phyloP scores from a whole-genome alignment of 208 protist genomes.

The Wallacemonas sp. region DNA sequence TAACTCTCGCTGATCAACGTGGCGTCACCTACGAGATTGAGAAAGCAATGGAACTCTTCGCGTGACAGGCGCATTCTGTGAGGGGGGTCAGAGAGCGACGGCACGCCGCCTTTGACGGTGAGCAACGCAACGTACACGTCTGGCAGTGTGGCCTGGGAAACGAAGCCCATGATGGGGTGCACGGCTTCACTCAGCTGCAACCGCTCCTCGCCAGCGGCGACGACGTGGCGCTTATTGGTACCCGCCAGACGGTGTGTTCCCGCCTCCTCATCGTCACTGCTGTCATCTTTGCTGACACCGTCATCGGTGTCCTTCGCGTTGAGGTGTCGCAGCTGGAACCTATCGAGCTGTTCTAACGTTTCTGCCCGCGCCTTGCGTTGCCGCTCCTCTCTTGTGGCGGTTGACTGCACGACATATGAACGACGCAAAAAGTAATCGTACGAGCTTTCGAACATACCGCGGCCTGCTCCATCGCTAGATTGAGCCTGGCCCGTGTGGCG shows the following conservation, averaged over 20 bases:
- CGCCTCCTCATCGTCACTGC: slow-evolving; percentile 15
- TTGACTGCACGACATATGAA: slow-evolving; percentile 24
- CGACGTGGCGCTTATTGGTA: not conserved
- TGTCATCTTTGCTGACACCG: slow-evolving; percentile 5
- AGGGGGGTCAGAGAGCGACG: slow-evolving; percentile 2
- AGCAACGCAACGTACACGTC: slow-evolving; percentile 46
- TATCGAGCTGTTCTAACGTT: slow-evolving; percentile 25
- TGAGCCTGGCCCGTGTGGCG: not conserved
- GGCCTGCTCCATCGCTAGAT: not conserved
- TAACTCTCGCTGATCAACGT: slow-evolving; percentile 51
- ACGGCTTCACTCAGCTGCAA: slow-evolving; percentile 15
- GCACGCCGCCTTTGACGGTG: slow-evolving; percentile 19
- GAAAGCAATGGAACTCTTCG: slow-evolving; percentile 32
- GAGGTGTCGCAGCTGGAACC: slow-evolving; percentile 40
- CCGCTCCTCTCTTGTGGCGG: slow-evolving; percentile 12
- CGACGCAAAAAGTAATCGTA: slow-evolving; percentile 64
- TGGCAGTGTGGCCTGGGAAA: slow-evolving; percentile 43
- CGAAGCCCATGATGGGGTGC: slow-evolving; percentile 66
- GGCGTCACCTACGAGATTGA: slow-evolving; percentile 23
- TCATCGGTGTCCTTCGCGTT: slow-evolving; percentile 3
- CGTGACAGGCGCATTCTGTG: slow-evolving; percentile 4
- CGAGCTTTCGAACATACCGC: slow-evolving; percentile 47
- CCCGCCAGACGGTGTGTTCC: slow-evolving; percentile 7
- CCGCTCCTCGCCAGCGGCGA: not conserved
- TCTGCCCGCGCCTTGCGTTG: slow-evolving; percentile 15